Percentiles rank a stretch among this genome's conserved stretches.
Evolutionary conservation across 306 rosid species (phyloP).

Genomic region (Astragalus glycyphyllos): DNA sequence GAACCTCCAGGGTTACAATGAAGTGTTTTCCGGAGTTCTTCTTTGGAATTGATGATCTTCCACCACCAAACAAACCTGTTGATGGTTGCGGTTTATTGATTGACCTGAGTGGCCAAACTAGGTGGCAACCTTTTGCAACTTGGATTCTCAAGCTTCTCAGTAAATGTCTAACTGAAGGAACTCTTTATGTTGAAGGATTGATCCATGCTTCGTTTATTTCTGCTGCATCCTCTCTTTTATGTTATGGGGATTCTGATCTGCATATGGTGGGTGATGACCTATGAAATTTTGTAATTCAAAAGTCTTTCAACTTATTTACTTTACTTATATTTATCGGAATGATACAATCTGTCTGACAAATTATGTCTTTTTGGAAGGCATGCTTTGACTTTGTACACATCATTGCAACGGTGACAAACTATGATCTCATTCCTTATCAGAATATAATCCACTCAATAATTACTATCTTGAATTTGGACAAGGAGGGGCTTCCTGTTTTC

Average conservation of each 20-base stretch:
- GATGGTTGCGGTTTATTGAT: slow-evolving; percentile 76
- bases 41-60: slow-evolving; percentile 67
- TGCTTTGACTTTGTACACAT: slow-evolving; percentile 80
- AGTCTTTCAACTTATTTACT: slow-evolving; percentile 24
- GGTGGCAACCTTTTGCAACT: slow-evolving; percentile 85
- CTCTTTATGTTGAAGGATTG: slow-evolving; percentile 87
- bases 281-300: slow-evolving; percentile 30
- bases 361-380: slow-evolving; percentile 68
- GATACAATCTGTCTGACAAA: slow-evolving; percentile 43
- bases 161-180: slow-evolving; percentile 85
- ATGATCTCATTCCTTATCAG: slow-evolving; percentile 71
- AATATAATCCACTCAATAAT: slow-evolving; percentile 70
- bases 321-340: not conserved
- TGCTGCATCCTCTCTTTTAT: slow-evolving; percentile 76
- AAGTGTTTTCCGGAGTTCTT: slow-evolving; percentile 72
- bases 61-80: slow-evolving; percentile 54
- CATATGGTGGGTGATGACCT: slow-evolving; percentile 68
- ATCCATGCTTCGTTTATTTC: slow-evolving; percentile 63
- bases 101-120: slow-evolving; percentile 58
- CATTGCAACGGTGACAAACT: slow-evolving; percentile 62
- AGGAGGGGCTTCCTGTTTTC: slow-evolving; percentile 86
- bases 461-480: slow-evolving; percentile 72
- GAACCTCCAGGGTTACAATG: slow-evolving; percentile 54
- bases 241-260: slow-evolving; percentile 84
- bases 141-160: slow-evolving; percentile 82